phyloP scores from a whole-genome alignment of 1,139 yeast species.

The Lodderomyces theae region DNA sequence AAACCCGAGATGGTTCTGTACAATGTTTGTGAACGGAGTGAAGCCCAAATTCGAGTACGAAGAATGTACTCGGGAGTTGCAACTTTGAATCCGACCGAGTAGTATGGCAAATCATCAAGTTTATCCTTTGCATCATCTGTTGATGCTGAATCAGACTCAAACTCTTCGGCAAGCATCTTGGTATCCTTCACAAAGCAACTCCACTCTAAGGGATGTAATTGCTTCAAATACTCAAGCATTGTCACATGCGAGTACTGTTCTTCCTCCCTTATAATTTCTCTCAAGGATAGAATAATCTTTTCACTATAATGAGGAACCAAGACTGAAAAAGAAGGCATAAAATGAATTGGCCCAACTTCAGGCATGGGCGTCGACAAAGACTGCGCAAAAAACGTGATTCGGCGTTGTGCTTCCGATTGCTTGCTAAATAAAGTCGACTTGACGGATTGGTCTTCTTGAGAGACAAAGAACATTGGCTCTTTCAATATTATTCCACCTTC shows the following conservation, averaged over 20 bases:
- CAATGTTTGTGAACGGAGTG: slow-evolving; percentile 53
- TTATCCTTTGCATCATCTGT: slow-evolving; percentile 20
- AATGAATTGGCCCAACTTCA: slow-evolving; percentile 37
- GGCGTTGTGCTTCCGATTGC: slow-evolving; percentile 47
- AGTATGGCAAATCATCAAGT: slow-evolving; percentile 42
- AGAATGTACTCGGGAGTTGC: slow-evolving; percentile 54
- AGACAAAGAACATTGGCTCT: slow-evolving; percentile 50
- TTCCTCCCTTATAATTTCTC: slow-evolving; percentile 48
- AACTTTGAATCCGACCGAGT: slow-evolving; percentile 47
- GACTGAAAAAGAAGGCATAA: slow-evolving; percentile 52
- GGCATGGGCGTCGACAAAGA: slow-evolving; percentile 55
- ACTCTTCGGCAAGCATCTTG: slow-evolving; percentile 46
- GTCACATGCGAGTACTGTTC: slow-evolving; percentile 50
- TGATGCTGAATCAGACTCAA: slow-evolving; percentile 30
- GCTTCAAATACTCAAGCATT: slow-evolving; percentile 50
- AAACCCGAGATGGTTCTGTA: slow-evolving; percentile 56
- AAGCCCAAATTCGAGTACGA: slow-evolving; percentile 58
- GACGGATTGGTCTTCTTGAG: slow-evolving; percentile 48
- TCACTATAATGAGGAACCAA: slow-evolving; percentile 53
- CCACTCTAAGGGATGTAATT: slow-evolving; percentile 52
- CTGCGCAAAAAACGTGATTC: slow-evolving; percentile 55
- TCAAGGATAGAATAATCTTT: slow-evolving; percentile 44
- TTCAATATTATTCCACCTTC: slow-evolving; percentile 28
- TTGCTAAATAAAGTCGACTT: slow-evolving; percentile 32
- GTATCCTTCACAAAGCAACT: slow-evolving; percentile 50